phyloP scores from a whole-genome alignment of 73 alveolate species.

The Paramecium tetraurelia region DNA sequence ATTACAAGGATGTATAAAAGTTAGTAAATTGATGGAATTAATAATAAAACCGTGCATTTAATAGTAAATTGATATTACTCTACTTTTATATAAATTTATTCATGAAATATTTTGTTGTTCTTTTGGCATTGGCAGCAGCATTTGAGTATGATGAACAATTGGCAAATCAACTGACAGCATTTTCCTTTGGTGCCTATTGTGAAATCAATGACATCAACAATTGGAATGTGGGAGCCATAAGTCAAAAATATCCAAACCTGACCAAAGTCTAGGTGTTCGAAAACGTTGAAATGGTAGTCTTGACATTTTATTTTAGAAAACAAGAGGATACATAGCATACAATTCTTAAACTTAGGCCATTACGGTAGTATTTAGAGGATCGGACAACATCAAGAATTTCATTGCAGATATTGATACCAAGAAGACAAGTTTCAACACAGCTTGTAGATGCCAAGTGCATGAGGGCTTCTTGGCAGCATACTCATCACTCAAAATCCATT shows the following conservation, averaged over 20 bases:
- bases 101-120: not conserved
- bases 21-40: not conserved
- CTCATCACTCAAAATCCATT: not conserved
- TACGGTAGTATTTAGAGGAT: slow-evolving; percentile 54
- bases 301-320: not conserved
- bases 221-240: not conserved
- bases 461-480: slow-evolving; percentile 23
- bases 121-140: not conserved
- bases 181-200: not conserved
- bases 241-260: not conserved
- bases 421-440: not conserved
- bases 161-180: not conserved
- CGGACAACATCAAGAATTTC: slow-evolving; percentile 47
- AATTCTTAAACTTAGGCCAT: not conserved
- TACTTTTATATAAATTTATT: not conserved
- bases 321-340: slow-evolving; percentile 43
- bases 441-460: slow-evolving; percentile 43
- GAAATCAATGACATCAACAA: not conserved
- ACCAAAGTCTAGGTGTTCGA: not conserved
- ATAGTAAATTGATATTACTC: not conserved
- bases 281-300: not conserved
- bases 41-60: not conserved
- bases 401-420: not conserved
- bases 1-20: not conserved
- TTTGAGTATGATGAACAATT: not conserved